phyloP scores from a whole-genome alignment of 2,329 filamentous ascomycete species.

The Cadophora malorum region DNA sequence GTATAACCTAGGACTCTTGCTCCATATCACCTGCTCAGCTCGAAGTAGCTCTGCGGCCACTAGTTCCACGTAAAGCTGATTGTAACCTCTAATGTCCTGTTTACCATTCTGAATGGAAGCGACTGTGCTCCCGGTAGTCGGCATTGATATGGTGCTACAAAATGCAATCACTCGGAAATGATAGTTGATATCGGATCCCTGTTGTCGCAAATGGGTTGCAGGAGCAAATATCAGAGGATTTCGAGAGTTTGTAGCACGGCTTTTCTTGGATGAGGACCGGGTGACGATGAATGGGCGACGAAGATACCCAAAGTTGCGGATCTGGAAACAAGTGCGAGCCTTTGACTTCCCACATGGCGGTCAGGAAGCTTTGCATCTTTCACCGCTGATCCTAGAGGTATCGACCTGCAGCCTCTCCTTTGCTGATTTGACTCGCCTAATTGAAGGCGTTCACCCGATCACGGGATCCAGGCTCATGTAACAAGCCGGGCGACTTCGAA shows the following conservation, averaged over 20 bases:
- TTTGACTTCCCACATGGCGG: background rate
- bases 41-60: background rate
- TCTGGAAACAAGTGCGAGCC: background rate
- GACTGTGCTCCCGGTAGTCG: background rate
- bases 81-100: background rate
- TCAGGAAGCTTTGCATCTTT: background rate
- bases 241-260: background rate
- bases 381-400: background rate
- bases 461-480: background rate
- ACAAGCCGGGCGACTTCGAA: background rate
- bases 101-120: background rate
- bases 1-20: conserved; percentile 15
- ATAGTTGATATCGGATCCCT: background rate
- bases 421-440: conserved; percentile 7
- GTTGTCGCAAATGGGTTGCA: background rate
- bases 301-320: background rate
- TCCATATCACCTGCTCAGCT: conserved; percentile 16
- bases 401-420: background rate
- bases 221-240: background rate
- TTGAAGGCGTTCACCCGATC: background rate
- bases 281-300: background rate
- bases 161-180: background rate
- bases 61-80: background rate
- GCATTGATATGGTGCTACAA: background rate
- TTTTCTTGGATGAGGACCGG: conserved; percentile 1